Percentiles rank a stretch among this genome's conserved stretches.
phyloP scores from a whole-genome alignment of 2,329 filamentous ascomycete species.

The Sclerotinia spermophila region DNA sequence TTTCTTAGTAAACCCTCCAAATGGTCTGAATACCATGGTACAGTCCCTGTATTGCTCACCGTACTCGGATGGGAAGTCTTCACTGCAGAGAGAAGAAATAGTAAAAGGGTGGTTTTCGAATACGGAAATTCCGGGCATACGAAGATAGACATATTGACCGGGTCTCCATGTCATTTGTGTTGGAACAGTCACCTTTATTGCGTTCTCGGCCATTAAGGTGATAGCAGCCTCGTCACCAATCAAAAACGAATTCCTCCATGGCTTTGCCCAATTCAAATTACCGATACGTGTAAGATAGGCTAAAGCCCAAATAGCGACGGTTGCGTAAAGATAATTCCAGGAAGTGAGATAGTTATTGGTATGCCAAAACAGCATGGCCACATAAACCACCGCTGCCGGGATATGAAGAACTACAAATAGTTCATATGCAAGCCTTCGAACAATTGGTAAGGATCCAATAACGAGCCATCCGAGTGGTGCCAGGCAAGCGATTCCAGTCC shows the following conservation, averaged over 20 bases:
- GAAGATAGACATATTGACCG: constrained; percentile 90
- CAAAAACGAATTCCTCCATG: constrained; percentile 73
- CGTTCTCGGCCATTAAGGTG: constrained; percentile 84
- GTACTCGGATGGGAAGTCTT: constrained; percentile 89
- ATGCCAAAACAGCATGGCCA: constrained; percentile 92
- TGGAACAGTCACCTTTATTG: constrained; percentile 92
- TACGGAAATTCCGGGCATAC: constrained; percentile 87
- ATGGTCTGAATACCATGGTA: constrained; percentile 86
- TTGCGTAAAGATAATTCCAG: constrained; percentile 84
- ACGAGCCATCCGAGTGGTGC: constrained; percentile 81
- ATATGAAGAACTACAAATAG: constrained; percentile 79
- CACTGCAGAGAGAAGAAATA: constrained; percentile 85
- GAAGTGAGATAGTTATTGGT: constrained; percentile 88
- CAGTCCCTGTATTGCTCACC: constrained; percentile 86
- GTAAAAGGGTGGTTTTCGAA: constrained; percentile 96
- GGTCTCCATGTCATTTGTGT: constrained; percentile 91
- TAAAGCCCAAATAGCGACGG: constrained; percentile 70
- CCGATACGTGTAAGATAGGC: constrained; percentile 74
- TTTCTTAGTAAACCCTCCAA: constrained; percentile 81
- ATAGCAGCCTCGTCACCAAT: constrained; percentile 90
- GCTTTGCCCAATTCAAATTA: constrained; percentile 86
- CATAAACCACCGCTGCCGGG: constrained; percentile 74
- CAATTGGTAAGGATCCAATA: constrained; percentile 74
- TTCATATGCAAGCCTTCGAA: constrained; percentile 79
- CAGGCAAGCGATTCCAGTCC: constrained; percentile 77